phyloP scores from a whole-genome alignment of 2,329 filamentous ascomycete species.

The Hypoxylon sp. region DNA sequence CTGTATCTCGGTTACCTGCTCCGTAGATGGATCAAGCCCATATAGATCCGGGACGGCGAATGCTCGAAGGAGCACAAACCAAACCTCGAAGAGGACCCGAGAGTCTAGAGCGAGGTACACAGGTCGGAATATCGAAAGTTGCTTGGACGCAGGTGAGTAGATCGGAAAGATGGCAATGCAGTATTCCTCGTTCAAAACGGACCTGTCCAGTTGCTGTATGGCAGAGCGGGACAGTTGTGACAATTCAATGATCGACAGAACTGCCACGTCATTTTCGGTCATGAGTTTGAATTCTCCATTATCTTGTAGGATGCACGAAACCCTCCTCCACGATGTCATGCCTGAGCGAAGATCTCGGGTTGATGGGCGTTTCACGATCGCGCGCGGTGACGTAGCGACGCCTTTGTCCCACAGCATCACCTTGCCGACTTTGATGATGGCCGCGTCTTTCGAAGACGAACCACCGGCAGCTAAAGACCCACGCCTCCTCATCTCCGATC shows the following conservation, averaged over 20 bases:
- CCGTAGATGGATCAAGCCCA: slow-evolving; percentile 65
- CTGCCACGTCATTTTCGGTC: slow-evolving; percentile 83
- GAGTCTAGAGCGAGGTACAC: slow-evolving; percentile 91
- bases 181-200: slow-evolving; percentile 91
- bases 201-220: slow-evolving; percentile 89
- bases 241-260: slow-evolving; percentile 87
- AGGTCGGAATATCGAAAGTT: slow-evolving; percentile 83
- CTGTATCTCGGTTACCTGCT: slow-evolving; percentile 59
- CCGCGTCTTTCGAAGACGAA: slow-evolving; percentile 70
- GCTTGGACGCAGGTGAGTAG: slow-evolving; percentile 81
- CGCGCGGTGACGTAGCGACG: slow-evolving; percentile 64
- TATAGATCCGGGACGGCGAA: slow-evolving; percentile 95
- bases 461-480: slow-evolving; percentile 55
- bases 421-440: slow-evolving; percentile 95
- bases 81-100: slow-evolving; percentile 93
- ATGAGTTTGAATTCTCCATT: slow-evolving; percentile 94
- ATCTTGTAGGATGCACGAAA: slow-evolving; percentile 94
- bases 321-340: slow-evolving; percentile 80
- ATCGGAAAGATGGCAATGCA: slow-evolving; percentile 97
- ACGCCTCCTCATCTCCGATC: slow-evolving; percentile 61
- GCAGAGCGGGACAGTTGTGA: slow-evolving; percentile 90
- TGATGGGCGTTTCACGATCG: slow-evolving; percentile 69
- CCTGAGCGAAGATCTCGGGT: slow-evolving; percentile 68
- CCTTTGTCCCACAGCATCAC: slow-evolving; percentile 92
- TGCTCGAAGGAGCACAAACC: slow-evolving; percentile 91